phyloP scores from a whole-genome alignment of 2,329 filamentous ascomycete genomes.

The Albifimbria verrucaria region DNA sequence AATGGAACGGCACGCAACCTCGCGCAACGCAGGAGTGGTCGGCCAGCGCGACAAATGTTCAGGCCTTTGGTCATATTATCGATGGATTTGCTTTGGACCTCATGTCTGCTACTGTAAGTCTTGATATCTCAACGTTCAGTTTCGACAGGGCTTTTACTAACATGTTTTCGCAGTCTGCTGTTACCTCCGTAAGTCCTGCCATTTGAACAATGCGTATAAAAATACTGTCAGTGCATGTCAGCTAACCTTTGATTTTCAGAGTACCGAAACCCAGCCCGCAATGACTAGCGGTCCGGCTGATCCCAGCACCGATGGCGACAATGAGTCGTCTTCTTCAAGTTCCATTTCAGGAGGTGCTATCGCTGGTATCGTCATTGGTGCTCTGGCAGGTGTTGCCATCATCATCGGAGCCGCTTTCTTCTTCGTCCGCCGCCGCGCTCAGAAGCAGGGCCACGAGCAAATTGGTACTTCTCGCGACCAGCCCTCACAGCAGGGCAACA shows the following conservation, averaged over 20 bases:
- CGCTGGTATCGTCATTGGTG: conserved; percentile 8
- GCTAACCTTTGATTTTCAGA: no score
- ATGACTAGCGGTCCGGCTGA: background rate
- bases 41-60: background rate
- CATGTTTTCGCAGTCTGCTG: no score
- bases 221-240: no score
- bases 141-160: no score
- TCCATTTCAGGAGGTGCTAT: conserved; percentile 6
- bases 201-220: no score
- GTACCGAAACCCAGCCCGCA: no score
- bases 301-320: background rate
- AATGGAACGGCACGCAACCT: background rate
- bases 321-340: background rate
- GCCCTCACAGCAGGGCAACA: background rate
- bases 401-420: conserved; percentile 6
- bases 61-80: conserved; percentile 3
- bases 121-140: no score
- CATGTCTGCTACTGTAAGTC: background rate
- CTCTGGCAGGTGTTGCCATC: conserved; percentile 1
- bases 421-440: conserved; percentile 1
- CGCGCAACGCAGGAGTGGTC: background rate
- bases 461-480: background rate
- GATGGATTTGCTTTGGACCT: conserved; percentile 3
- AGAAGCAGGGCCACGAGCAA: background rate
- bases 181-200: no score